Conservation (phyloP, 2,329 filamentous ascomycete species). For the Talaromyces piceae region DNA sequence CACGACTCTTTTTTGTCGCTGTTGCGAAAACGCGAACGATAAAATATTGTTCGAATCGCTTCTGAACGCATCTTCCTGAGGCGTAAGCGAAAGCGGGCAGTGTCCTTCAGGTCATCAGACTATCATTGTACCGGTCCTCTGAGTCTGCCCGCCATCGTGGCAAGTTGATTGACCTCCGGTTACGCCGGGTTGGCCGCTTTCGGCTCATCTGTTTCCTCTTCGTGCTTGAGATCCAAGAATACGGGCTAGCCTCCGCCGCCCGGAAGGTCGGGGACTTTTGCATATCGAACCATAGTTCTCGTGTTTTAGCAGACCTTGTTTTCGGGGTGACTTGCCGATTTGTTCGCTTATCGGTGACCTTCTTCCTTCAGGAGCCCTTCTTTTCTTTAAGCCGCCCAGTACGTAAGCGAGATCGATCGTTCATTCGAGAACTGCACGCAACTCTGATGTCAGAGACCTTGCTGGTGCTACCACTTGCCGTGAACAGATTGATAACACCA, state of each 20-base stretch:
- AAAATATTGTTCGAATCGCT: no score
- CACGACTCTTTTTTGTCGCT: neutral
- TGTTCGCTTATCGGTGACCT: neutral
- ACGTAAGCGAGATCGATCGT: neutral
- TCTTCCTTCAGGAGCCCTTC: neutral
- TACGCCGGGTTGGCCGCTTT: neutral
- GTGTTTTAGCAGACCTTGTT: no score
- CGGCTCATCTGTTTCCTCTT: neutral
- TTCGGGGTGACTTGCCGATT: neutral
- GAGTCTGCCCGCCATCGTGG: no score
- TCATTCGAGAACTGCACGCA: neutral
- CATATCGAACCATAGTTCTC: neutral
- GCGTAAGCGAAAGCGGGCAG: neutral
- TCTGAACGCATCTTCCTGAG: neutral
- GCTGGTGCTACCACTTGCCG: neutral
- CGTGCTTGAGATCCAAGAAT: neutral
- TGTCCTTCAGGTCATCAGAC: no score
- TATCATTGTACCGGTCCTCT: no score
- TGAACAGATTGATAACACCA: neutral
- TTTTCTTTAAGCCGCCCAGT: neutral
- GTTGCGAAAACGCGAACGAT: neutral
- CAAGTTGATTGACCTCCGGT: no score
- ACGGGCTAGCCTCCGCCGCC: neutral
- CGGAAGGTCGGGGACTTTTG: neutral
- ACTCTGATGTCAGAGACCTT: neutral